Conservation (phyloP, 73 alveolate species). For the Paramecium caudatum region DNA sequence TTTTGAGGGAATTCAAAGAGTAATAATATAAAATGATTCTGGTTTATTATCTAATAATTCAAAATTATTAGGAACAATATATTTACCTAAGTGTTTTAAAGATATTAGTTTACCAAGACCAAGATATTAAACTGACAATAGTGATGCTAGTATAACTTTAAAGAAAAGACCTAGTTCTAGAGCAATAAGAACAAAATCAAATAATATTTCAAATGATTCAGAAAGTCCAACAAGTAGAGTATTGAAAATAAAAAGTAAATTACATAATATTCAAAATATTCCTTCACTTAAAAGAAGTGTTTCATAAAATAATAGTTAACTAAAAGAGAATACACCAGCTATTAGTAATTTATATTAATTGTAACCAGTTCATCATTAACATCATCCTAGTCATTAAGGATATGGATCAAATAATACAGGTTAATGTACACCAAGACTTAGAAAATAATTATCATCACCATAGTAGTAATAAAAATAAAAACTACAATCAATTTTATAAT, state of each 20-base stretch:
- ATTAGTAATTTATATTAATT: neutral
- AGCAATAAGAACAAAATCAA: slow-evolving; percentile 29
- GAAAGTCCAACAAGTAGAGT: slow-evolving; percentile 40
- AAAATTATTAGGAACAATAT: slow-evolving; percentile 40
- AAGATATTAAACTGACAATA: slow-evolving; percentile 64
- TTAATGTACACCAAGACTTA: slow-evolving; percentile 32
- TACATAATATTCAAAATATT: neutral
- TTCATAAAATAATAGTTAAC: slow-evolving; percentile 16
- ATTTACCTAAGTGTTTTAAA: slow-evolving; percentile 26
- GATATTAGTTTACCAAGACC: slow-evolving; percentile 67
- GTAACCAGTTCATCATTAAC: slow-evolving; percentile 16
- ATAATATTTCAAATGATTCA: slow-evolving; percentile 51
- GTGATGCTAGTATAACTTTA: slow-evolving; percentile 59
- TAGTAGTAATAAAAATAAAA: slow-evolving; percentile 29
- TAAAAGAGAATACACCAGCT: slow-evolving; percentile 7
- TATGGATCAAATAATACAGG: slow-evolving; percentile 15
- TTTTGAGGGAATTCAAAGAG: slow-evolving; percentile 64
- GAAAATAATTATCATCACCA: slow-evolving; percentile 30
- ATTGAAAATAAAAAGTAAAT: slow-evolving; percentile 10
- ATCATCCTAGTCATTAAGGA: slow-evolving; percentile 38
- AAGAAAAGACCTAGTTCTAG: slow-evolving; percentile 56
- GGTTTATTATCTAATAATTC: neutral
- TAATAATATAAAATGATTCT: neutral
- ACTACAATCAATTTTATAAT: slow-evolving; percentile 3
- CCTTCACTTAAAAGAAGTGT: slow-evolving; percentile 1